Evolutionary conservation across 2,329 filamentous ascomycete genomes (phyloP).

Genomic region (Didymella pinodella): DNA sequence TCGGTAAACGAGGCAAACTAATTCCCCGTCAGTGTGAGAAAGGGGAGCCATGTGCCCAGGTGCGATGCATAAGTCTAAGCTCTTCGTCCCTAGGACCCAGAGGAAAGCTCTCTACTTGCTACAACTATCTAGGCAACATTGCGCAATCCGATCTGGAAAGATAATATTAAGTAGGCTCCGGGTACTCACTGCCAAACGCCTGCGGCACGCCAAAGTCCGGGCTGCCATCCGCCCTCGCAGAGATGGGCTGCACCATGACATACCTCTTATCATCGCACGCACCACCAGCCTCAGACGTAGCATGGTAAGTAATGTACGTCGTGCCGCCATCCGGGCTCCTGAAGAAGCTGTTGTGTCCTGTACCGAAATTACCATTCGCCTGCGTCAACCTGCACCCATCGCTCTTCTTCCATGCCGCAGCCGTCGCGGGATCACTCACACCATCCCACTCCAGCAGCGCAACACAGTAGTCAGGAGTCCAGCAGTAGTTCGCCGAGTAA

Average conservation of each 20-base stretch:
- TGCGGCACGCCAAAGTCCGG: constrained; percentile 59
- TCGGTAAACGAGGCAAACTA: no score
- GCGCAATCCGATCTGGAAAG: no score
- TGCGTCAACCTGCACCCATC: constrained; percentile 59
- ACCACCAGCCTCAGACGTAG: constrained; percentile 58
- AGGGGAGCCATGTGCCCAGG: no score
- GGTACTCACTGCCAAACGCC: neutral
- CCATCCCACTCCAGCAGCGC: constrained; percentile 64
- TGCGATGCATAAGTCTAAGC: no score
- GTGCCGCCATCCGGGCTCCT: constrained; percentile 62
- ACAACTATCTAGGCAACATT: no score
- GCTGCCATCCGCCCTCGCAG: constrained; percentile 59
- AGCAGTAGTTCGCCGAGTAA: constrained; percentile 65
- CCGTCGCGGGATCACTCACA: constrained; percentile 52
- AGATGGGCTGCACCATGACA: constrained; percentile 62
- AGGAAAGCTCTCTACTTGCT: no score
- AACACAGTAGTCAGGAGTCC: constrained; percentile 63
- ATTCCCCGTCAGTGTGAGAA: no score
- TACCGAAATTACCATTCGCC: constrained; percentile 65
- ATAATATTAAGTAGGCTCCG: neutral
- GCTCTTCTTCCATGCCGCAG: constrained; percentile 62
- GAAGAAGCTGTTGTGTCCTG: constrained; percentile 68
- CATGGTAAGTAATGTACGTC: constrained; percentile 65
- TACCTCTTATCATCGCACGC: constrained; percentile 63
- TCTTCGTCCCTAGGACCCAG: no score